Base-by-base conservation (phyloP, 371 early-diverging fungal species). In the Entomophthora muscae region DNA sequence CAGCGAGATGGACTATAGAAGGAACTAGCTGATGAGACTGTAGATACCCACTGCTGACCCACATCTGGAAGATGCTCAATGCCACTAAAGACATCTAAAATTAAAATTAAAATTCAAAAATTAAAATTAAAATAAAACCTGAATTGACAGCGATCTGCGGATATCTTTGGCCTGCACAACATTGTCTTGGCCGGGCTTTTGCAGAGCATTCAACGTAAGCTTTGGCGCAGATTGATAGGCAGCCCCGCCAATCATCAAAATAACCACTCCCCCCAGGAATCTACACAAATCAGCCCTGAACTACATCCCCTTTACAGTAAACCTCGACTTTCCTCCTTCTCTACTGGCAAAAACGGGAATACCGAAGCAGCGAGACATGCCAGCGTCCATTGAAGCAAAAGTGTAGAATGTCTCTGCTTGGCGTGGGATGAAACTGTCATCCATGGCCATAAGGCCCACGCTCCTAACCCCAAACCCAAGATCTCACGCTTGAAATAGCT, bases 261-360 rank as follows among this genome's bases (percentile, higher is more conserved):
- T 65, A 23, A 57, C 24, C 0, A 65, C 12, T 17, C 71, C 72
- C 24, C 74, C 76, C 55, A 66, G 24, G 33, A 70, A 22, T 7
- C 69, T 70, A 66, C 27, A 53, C 22, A 56, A 26, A 23, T 32
- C 56, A 3, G 60, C 5, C 13, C 24, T 24, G 23, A 58, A 32
- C 42, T 33, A 52, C 3, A 59, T 51, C 29, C 32, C 26, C 1
- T 79, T 75, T 78, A 87, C 88, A 91, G 86, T 29, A 90, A 71
- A 10, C 64, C 67, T 54, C 86, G 71, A 65, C 86, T 79, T 64
- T 89, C 88, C 23, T 80, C 86, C 67, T 82, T 85, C 66, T 92
- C 93, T 5, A 91, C 92, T 0, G 93, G 91, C 32, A 93, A 73
- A 58, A 91, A 68, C 0, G 91, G 88, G 67, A 95, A 95, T 12